These are phyloP conservation scores for Jackrogersella multiformis DNA, from an alignment of 495 filamentous ascomycete genomes.

Conservation along the genomic window DNA sequence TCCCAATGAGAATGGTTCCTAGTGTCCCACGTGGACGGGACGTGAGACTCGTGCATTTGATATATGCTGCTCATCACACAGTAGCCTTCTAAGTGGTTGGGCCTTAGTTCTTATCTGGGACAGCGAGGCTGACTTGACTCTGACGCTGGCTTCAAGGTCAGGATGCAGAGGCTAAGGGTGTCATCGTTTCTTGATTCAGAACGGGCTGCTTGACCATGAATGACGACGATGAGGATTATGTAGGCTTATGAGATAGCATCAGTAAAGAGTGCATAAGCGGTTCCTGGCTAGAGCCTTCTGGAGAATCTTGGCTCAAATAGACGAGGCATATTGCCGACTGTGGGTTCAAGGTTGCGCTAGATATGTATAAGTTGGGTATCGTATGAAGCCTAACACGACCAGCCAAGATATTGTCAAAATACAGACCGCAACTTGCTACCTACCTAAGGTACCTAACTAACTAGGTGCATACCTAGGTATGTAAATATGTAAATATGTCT, in stretches of 20 bases:
- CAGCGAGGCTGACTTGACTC: constrained; percentile 29
- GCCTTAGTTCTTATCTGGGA: constrained; percentile 13
- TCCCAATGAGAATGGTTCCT: constrained; percentile 25
- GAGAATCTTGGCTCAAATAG: constrained; percentile 28
- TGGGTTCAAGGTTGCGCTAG: constrained; percentile 17
- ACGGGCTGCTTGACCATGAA: no score
- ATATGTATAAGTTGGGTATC: constrained; percentile 29
- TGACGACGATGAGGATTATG: background rate
- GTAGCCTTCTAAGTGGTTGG: constrained; percentile 14
- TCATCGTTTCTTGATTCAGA: background rate
- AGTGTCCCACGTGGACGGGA: constrained; percentile 29
- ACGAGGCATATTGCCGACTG: constrained; percentile 32
- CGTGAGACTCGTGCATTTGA: constrained; percentile 12
- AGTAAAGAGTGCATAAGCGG: constrained; percentile 11
- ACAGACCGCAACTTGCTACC: constrained; percentile 22
- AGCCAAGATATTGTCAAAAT: constrained; percentile 15
- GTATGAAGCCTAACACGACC: constrained; percentile 30
- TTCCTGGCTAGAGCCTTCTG: constrained; percentile 24
- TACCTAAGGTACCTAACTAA: background rate
- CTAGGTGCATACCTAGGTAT: background rate
- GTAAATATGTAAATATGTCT: background rate
- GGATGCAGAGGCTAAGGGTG: background rate
- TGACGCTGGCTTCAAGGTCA: constrained; percentile 7
- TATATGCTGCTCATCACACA: constrained; percentile 5
- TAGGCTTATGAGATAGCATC: constrained; percentile 4